Evolutionary conservation across 805 yeast species (phyloP).

Genomic region (Candida broadrunensis): DNA sequence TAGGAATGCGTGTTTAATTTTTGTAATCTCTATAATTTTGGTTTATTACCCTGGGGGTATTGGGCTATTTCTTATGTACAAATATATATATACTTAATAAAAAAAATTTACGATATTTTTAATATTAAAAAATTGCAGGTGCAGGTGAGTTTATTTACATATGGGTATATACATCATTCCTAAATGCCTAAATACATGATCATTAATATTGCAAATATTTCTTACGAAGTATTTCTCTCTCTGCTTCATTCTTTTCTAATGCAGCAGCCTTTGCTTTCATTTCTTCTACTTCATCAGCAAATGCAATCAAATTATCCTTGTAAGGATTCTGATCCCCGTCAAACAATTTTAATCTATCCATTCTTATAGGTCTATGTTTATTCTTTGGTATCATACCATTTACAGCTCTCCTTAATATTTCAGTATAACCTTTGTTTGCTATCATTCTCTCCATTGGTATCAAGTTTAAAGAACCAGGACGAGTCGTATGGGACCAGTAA

Average conservation of each 20-base stretch:
- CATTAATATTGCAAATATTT: conserved; percentile 25
- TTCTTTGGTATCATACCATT: conserved; percentile 96
- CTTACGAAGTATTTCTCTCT: conserved; percentile 31
- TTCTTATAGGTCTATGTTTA: conserved; percentile 69
- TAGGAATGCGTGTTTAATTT: conserved; percentile 34
- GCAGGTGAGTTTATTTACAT: no score
- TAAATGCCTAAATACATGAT: background rate
- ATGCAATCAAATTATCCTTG: conserved; percentile 76
- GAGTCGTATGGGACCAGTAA: conserved; percentile 85
- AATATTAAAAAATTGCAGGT: background rate
- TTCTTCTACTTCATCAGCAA: conserved; percentile 69
- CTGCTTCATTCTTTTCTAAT: conserved; percentile 32
- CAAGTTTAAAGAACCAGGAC: conserved; percentile 86
- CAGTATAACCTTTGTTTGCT: conserved; percentile 82
- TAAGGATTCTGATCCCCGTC: conserved; percentile 92
- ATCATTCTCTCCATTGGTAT: conserved; percentile 76
- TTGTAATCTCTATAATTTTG: background rate
- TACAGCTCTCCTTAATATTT: conserved; percentile 81
- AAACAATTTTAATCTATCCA: conserved; percentile 79
- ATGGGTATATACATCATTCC: no score
- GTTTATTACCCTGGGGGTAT: conserved; percentile 16
- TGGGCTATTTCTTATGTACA: conserved; percentile 3
- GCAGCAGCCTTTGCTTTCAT: conserved; percentile 43
- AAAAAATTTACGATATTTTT: background rate
- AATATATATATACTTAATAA: background rate